Evolutionary conservation across 2,329 filamentous ascomycete genomes (phyloP), one percentile per base, ranked within the genome.

Genomic region (Exophiala bonariae): DNA sequence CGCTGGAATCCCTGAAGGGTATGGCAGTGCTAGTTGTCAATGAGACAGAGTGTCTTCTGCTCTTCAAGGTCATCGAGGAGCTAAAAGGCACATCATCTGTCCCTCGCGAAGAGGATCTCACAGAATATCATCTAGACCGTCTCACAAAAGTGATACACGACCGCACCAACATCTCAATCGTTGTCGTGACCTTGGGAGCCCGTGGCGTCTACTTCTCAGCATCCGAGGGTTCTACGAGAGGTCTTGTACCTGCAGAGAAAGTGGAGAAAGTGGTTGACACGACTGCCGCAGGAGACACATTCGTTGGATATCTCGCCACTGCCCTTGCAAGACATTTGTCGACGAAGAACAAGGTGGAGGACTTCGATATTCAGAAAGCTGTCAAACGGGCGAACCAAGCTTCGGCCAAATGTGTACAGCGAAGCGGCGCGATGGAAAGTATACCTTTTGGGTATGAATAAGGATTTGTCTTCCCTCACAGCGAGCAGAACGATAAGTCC

Each of bases 271-370:
- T 97, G 2, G 82, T 96, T 3, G 92, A 97, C 66, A 97, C 92
- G 1, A 97, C 92, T 6, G 92, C 87, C 2, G 93, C 93, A 4
- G 92, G 92, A 0, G 92, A 97, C 66, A 96, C 92, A 0, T 96
- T 96, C 70, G 88, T 95, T 4, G 92, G 93, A 2, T 86, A 82
- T 17, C 95, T 96, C 65, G 87, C 89, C 2, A 80, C 93, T 19
- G 80, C 83, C 47, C 78, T 86, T 22, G 87, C 88, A 31, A 75
- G 72, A 49, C 65, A 68, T 41, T 49, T 67, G 66, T 43, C 53
- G 19, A 64, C 71, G 10, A 73, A 75, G 38, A 68, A 73, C 22
- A 68, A 86, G 35, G 78, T 78, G 49, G 72, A 74, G 1, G 82
- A 58, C 30, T 65, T 67, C 41, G 55, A 59, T 79, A 37, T 77